phyloP scores from a whole-genome alignment of 768 basidiomycete species.

The Kwoniella bestiolae region DNA sequence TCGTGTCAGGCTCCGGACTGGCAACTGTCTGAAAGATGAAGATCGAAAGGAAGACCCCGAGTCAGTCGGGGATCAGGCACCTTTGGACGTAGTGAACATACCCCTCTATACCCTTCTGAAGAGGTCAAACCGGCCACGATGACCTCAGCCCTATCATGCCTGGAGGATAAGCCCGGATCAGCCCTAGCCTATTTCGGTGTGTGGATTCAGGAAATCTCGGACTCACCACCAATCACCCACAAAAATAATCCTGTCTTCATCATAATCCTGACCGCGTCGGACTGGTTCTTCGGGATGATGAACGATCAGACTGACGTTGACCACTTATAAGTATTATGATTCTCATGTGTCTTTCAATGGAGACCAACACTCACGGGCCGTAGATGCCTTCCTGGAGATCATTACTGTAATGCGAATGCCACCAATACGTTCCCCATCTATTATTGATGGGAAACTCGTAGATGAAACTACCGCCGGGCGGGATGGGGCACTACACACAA shows the following conservation, averaged over 20 bases:
- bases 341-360: too few species aligned
- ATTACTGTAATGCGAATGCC: slow-evolving; percentile 39
- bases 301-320: slow-evolving; percentile 26
- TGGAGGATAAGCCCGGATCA: not conserved
- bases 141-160: slow-evolving; percentile 17
- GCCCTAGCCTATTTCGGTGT: too few species aligned
- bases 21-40: slow-evolving; percentile 2
- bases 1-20: slow-evolving; percentile 23
- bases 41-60: not conserved
- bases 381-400: slow-evolving; percentile 34
- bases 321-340: too few species aligned
- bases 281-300: slow-evolving; percentile 40
- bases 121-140: slow-evolving; percentile 18
- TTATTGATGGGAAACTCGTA: slow-evolving; percentile 36
- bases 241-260: slow-evolving; percentile 35
- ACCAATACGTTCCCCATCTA: slow-evolving; percentile 34
- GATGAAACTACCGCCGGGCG: slow-evolving; percentile 24
- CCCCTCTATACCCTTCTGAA: slow-evolving; percentile 29
- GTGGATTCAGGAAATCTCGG: not conserved
- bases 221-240: slow-evolving; percentile 26
- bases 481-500: slow-evolving; percentile 45
- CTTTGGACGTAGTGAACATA: slow-evolving; percentile 16
- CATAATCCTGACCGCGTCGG: slow-evolving; percentile 37
- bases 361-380: slow-evolving; percentile 34
- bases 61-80: too few species aligned